phyloP scores from a whole-genome alignment of 1,284 basidiomycete species.

The Trichosporon sp. region DNA sequence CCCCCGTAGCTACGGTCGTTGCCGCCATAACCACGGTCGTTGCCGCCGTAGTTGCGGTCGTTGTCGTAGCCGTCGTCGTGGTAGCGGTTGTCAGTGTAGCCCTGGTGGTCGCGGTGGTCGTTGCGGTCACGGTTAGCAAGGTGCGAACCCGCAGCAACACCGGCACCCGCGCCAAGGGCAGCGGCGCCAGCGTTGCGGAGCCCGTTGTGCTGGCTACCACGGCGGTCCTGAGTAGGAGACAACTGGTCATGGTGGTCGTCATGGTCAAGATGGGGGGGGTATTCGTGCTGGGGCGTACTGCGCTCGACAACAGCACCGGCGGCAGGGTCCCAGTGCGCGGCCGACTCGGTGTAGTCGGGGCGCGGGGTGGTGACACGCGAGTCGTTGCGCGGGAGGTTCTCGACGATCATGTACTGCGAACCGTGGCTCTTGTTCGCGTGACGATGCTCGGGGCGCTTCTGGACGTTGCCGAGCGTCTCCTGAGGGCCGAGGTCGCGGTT shows the following conservation, averaged over 20 bases:
- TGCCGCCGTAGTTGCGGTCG: no score
- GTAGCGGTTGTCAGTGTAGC: slow-evolving; percentile 5
- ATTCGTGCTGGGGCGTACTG: neutral
- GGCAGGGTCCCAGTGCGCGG: slow-evolving; percentile 10
- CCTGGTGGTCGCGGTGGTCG: neutral
- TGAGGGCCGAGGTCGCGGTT: neutral
- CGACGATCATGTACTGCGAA: slow-evolving; percentile 23
- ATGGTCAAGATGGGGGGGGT: neutral
- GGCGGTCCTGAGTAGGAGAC: neutral
- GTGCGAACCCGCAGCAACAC: neutral
- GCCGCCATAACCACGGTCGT: no score
- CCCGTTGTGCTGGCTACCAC: neutral
- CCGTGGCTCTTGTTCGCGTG: slow-evolving; percentile 7
- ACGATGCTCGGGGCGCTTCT: slow-evolving; percentile 1
- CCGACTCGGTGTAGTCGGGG: slow-evolving; percentile 3
- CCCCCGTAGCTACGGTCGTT: neutral
- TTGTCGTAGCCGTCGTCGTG: neutral
- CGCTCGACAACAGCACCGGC: slow-evolving; percentile 12
- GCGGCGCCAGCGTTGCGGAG: slow-evolving; percentile 3
- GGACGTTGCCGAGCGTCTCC: slow-evolving; percentile 10
- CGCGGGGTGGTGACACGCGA: slow-evolving; percentile 1
- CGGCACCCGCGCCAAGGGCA: neutral
- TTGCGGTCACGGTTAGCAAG: neutral
- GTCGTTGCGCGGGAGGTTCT: neutral
- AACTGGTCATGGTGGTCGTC: neutral